Evolutionary conservation across 2,329 filamentous ascomycete genomes (phyloP).

Genomic region (Exophiala oligosperma): DNA sequence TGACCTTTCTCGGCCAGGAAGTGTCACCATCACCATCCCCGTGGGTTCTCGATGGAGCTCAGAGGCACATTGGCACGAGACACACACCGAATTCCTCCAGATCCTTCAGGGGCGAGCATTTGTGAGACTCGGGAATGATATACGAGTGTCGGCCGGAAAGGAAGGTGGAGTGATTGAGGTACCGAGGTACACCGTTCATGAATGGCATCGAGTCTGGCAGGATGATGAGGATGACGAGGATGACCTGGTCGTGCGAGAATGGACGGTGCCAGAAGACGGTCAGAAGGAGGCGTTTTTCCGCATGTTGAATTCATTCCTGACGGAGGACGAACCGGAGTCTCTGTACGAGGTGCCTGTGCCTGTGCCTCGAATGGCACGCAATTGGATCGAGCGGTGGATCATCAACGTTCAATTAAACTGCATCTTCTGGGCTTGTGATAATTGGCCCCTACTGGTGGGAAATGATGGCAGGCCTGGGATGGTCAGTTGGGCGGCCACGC

Average conservation of each 20-base stretch:
- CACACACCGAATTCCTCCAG: slow-evolving; percentile 49
- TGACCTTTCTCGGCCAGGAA: slow-evolving; percentile 39
- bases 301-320: slow-evolving; percentile 44
- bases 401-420: slow-evolving; percentile 16
- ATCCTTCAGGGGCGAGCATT: slow-evolving; percentile 42
- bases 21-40: slow-evolving; percentile 48
- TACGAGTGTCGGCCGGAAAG: neutral
- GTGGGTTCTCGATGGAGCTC: slow-evolving; percentile 48
- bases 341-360: slow-evolving; percentile 7
- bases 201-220: slow-evolving; percentile 44
- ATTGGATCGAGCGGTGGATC: slow-evolving; percentile 16
- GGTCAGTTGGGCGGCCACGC: slow-evolving; percentile 18
- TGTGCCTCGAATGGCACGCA: slow-evolving; percentile 1
- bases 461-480: slow-evolving; percentile 8
- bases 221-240: slow-evolving; percentile 24
- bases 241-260: slow-evolving; percentile 48
- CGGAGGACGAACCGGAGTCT: slow-evolving; percentile 14
- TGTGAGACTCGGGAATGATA: slow-evolving; percentile 14
- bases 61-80: slow-evolving; percentile 52
- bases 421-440: slow-evolving; percentile 21
- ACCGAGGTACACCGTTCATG: slow-evolving; percentile 41
- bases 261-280: slow-evolving; percentile 48
- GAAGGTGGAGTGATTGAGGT: slow-evolving; percentile 33
- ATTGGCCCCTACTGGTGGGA: slow-evolving; percentile 19
- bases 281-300: slow-evolving; percentile 52